Base-by-base conservation (phyloP, 768 basidiomycete species). In the Amanita polypyramis region DNA sequence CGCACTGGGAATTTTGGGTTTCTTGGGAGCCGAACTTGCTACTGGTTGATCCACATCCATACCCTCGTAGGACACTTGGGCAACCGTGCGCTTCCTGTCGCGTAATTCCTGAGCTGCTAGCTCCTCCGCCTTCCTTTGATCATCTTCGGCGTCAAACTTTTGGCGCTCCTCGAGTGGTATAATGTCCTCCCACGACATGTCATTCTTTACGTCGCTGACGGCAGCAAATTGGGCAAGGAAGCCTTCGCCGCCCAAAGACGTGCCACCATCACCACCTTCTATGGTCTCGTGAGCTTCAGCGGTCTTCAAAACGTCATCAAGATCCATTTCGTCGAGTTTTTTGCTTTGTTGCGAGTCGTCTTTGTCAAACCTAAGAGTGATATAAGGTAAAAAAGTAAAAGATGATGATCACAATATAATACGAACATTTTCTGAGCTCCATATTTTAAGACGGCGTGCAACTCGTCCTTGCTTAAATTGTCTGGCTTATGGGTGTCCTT, bases 181-280 rank as follows among this genome's bases (percentile, higher is more conserved):
- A 64, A 99, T 98, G 52, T 98, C 96, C 60, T 99, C 96, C 96
- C 96, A 99, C 58, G 65, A 91, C 80, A 95, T 92, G 67, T 98
- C 95, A 61, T 93, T 91, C 76, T 97, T 98, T 61, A 99, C 82
- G 62, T 99, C 96, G 64, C 92, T 96, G 55, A 98, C 90, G 43
- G 83, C 84, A 17, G 95, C 94, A 62, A 98, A 95, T 54, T 89
- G 85, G 20, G 93, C 83, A 45, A 99, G 75, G 79, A 99, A 99
- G 50, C 85, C 82, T 69, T 97, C 92, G 42, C 96, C 96, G 64
- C 96, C 96, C n/a, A 96, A 77, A 3, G 96, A 98, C 10, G 93
- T 79, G 39, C 89, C 89, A 49, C 85, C 86, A 46, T 90, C 89
- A 40, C 82, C 84, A 38, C 73, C 79, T 29, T 82, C 80, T 56